Evolutionary conservation across 495 filamentous ascomycete genomes (phyloP).

Genomic region (Letharia columbiana): DNA sequence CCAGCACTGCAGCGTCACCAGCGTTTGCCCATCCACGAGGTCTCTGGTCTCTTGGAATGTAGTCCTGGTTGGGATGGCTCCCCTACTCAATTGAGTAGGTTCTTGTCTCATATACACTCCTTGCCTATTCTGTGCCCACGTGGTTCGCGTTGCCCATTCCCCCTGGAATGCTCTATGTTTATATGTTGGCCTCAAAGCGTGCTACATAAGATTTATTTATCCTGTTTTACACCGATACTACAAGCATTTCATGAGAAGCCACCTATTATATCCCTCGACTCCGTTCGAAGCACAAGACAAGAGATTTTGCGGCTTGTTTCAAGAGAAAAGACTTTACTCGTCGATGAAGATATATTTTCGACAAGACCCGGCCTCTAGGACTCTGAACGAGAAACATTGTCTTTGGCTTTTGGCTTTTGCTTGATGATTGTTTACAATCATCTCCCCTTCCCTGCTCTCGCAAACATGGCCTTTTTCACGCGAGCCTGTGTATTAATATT

Average conservation of each 20-base stretch:
- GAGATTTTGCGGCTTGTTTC: background rate
- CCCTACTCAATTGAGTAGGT: constrained; percentile 5
- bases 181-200: background rate
- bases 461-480: background rate
- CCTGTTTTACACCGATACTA: background rate
- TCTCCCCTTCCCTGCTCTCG: background rate
- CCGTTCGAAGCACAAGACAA: background rate
- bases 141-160: background rate
- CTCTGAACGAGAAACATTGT: background rate
- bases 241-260: background rate
- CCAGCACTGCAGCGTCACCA: background rate
- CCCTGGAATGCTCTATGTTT: background rate
- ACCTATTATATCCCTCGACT: background rate
- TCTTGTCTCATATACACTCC: background rate
- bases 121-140: background rate
- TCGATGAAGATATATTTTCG: background rate
- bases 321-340: background rate
- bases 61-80: background rate
- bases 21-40: background rate
- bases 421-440: background rate
- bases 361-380: background rate
- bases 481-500: background rate
- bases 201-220: background rate
- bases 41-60: background rate
- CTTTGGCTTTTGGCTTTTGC: background rate